Conservation (phyloP, 108 stramenopile species). For the Fragilariopsis cylindrus region DNA sequence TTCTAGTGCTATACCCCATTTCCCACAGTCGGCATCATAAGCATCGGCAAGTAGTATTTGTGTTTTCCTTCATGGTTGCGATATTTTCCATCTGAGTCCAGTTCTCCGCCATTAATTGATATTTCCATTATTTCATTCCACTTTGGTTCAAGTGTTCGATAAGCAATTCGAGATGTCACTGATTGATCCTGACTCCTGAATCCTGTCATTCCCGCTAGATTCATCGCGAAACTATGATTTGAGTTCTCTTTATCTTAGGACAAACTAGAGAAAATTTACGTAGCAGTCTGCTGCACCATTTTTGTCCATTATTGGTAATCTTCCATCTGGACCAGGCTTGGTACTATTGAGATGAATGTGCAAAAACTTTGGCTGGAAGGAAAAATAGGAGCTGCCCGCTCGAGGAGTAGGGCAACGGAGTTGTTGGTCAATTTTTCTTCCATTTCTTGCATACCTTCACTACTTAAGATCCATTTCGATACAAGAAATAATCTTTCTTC, state of each 20-base stretch:
- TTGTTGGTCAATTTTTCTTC: background rate
- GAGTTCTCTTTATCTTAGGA: background rate
- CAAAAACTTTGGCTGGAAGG: slow-evolving; percentile 25
- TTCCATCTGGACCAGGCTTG: slow-evolving; percentile 9
- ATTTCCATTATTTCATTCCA: slow-evolving; percentile 25
- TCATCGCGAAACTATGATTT: background rate
- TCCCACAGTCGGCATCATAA: slow-evolving; percentile 21
- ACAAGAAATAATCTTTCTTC: background rate
- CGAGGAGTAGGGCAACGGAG: slow-evolving; percentile 9
- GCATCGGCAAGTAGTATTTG: background rate
- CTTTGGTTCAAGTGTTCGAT: slow-evolving; percentile 6
- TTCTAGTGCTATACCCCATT: slow-evolving; percentile 14
- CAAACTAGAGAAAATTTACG: slow-evolving; percentile 13
- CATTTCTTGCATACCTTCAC: slow-evolving; percentile 18
- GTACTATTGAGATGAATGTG: slow-evolving; percentile 9
- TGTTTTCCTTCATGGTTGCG: background rate
- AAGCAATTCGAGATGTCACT: slow-evolving; percentile 12
- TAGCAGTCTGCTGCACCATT: slow-evolving; percentile 22
- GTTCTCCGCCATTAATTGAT: slow-evolving; percentile 4
- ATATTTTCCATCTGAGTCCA: slow-evolving; percentile 14
- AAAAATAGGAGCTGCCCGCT: slow-evolving; percentile 20
- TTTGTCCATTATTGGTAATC: slow-evolving; percentile 12
- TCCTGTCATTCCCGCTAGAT: background rate
- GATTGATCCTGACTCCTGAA: background rate
- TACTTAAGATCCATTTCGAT: slow-evolving; percentile 16